Percentiles rank a stretch among this genome's conserved stretches.
Conservation (phyloP, 768 basidiomycete genomes). For the Suillus cothurnatus region DNA sequence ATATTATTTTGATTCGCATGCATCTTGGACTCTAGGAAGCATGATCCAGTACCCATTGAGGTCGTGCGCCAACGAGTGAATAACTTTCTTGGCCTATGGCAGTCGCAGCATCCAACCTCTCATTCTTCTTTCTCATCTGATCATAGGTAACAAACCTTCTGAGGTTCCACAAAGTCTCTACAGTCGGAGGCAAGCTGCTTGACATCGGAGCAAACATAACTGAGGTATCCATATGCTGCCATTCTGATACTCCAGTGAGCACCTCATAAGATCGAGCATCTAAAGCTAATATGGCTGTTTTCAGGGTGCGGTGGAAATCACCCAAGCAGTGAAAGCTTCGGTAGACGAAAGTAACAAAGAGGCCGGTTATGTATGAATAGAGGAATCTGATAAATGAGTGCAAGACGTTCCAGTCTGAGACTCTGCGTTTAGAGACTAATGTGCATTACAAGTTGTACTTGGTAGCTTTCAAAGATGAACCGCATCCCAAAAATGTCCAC, state of each 20-base stretch:
- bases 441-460: background rate
- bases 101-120: background rate
- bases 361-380: constrained; percentile 30
- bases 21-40: constrained; percentile 42
- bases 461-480: background rate
- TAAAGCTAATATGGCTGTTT: background rate
- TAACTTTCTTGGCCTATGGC: background rate
- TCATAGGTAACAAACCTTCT: constrained; percentile 49
- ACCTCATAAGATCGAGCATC: background rate
- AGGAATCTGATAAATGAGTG: background rate
- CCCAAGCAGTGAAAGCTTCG: constrained; percentile 50
- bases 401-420: background rate
- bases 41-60: constrained; percentile 47
- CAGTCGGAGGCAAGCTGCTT: constrained; percentile 41
- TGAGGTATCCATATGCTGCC: constrained; percentile 65
- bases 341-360: constrained; percentile 55
- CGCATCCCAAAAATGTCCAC: background rate
- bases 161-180: constrained; percentile 47
- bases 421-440: background rate
- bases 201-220: constrained; percentile 45
- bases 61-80: constrained; percentile 47
- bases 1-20: constrained; percentile 2
- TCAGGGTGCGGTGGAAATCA: constrained; percentile 57
- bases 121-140: background rate
- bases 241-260: constrained; percentile 65